phyloP scores from a whole-genome alignment of 257 asterid species.

The Nyctanthes arbortristis region DNA sequence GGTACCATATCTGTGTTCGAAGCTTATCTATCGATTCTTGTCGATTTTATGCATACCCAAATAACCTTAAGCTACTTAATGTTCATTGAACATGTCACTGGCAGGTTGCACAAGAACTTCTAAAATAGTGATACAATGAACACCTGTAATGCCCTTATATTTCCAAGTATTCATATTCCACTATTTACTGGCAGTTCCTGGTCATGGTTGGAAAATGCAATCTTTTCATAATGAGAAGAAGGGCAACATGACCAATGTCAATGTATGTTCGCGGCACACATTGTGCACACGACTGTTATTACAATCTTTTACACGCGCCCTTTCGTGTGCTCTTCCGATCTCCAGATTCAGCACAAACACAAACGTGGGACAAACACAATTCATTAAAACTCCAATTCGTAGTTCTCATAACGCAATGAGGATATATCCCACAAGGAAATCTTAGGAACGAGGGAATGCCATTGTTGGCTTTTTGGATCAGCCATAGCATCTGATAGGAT shows the following conservation, averaged over 20 bases:
- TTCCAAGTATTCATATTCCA: background rate
- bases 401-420: background rate
- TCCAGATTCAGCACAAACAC: background rate
- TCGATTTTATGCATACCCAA: too few relatives aligned
- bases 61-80: too few relatives aligned
- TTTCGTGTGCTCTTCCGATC: too few relatives aligned
- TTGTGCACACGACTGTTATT: background rate
- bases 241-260: too few relatives aligned
- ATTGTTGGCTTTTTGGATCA: conserved; percentile 25
- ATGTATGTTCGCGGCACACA: background rate
- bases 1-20: background rate
- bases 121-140: too few relatives aligned
- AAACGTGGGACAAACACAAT: background rate
- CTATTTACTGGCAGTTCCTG: too few relatives aligned
- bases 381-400: background rate
- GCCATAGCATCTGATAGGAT: conserved; percentile 82
- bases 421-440: background rate
- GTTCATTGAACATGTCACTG: too few relatives aligned
- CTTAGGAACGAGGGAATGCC: background rate
- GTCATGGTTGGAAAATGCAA: too few relatives aligned
- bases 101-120: too few relatives aligned
- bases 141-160: too few relatives aligned
- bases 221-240: background rate
- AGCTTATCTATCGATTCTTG: too few relatives aligned
- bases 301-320: background rate